phyloP scores from a whole-genome alignment of 495 filamentous ascomycete genomes.

The Astrothelium macrocarpum region DNA sequence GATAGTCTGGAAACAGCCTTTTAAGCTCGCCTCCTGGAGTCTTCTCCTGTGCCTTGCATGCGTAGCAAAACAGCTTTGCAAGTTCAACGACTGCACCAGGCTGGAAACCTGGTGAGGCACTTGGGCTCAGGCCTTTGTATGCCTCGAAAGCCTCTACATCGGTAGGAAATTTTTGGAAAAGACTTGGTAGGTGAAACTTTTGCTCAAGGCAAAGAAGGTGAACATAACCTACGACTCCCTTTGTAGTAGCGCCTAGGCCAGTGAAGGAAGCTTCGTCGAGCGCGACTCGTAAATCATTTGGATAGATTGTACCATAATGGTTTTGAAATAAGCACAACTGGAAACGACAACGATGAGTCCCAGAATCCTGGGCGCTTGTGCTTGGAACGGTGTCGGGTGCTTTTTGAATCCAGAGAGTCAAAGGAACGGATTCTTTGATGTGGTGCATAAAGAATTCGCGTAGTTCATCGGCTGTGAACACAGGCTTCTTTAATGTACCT shows the following conservation, averaged over 20 bases:
- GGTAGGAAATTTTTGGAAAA: not conserved
- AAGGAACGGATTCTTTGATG: not conserved
- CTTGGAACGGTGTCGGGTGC: not conserved
- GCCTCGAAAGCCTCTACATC: not conserved
- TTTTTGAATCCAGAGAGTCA: conserved; percentile 2
- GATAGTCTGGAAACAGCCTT: not conserved
- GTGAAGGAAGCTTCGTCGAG: not conserved
- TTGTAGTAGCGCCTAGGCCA: not conserved
- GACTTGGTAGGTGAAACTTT: not conserved
- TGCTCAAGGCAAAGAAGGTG: conserved; percentile 1
- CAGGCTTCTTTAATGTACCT: not conserved
- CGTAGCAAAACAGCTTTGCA: not conserved
- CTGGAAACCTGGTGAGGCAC: not conserved
- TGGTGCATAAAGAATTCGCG: not conserved
- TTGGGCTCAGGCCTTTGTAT: not conserved
- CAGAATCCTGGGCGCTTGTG: not conserved
- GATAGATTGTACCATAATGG: not conserved
- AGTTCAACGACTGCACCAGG: not conserved
- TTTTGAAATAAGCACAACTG: not conserved
- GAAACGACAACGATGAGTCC: not conserved
- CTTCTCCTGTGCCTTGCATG: no score
- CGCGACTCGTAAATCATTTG: not conserved
- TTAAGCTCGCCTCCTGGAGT: no score
- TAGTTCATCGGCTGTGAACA: not conserved
- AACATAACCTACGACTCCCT: not conserved